phyloP scores from a whole-genome alignment of 169 alveolate species.

The Eimeria sp. region DNA sequence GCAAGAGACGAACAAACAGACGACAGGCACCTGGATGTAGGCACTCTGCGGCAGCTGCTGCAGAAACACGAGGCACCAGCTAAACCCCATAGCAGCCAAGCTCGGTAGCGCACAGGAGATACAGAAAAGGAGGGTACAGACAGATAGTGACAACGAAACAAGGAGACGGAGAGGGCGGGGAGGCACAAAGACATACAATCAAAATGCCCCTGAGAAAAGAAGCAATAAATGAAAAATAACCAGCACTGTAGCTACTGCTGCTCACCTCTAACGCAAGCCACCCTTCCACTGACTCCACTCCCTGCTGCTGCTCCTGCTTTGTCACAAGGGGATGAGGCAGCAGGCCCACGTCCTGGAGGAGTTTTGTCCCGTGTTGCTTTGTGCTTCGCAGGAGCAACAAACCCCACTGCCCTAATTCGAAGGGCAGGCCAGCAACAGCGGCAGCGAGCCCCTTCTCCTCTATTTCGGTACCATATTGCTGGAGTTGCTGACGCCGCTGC shows the following conservation, averaged over 20 bases:
- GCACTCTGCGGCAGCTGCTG: not conserved
- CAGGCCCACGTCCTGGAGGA: conserved; percentile 26
- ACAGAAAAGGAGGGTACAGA: not conserved
- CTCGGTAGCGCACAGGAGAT: not conserved
- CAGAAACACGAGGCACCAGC: not conserved
- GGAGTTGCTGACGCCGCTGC: conserved; percentile 6
- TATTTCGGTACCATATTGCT: not conserved
- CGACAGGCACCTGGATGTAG: not conserved
- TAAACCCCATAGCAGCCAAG: not conserved
- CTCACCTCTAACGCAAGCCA: not conserved
- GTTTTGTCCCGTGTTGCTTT: not conserved
- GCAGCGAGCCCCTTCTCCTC: not conserved
- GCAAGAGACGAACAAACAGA: not conserved
- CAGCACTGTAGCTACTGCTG: not conserved
- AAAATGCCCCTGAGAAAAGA: not conserved
- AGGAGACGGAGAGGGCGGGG: not conserved
- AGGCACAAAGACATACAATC: not conserved
- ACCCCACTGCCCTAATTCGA: not conserved
- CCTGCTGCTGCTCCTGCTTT: not conserved
- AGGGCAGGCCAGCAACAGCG: conserved; percentile 3
- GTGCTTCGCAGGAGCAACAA: conserved; percentile 39
- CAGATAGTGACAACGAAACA: not conserved
- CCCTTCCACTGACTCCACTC: not conserved
- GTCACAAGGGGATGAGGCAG: conserved; percentile 15
- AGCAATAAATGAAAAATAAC: too few relatives aligned